Conservation (phyloP, 1,284 basidiomycete species). For the Erythrobasidium hasegawianum region DNA sequence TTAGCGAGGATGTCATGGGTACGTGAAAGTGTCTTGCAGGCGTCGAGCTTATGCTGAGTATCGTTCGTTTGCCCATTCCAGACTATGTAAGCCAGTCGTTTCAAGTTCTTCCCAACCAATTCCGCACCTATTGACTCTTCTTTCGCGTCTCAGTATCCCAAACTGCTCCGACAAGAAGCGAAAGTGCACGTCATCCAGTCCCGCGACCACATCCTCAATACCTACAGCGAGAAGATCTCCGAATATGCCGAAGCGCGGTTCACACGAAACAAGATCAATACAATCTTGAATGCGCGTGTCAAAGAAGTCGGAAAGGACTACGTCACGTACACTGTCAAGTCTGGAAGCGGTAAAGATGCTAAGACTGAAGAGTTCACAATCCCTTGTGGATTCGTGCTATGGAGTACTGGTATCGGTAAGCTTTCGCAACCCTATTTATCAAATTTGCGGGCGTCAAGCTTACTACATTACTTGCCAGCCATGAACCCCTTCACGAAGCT, state of each 20-base stretch:
- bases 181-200: constrained; percentile 91
- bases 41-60: too few relatives aligned
- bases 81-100: constrained; percentile 30
- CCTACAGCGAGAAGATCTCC: constrained; percentile 91
- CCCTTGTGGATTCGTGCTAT: constrained; percentile 86
- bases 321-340: constrained; percentile 71
- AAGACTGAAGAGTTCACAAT: constrained; percentile 61
- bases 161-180: constrained; percentile 80
- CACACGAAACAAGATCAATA: constrained; percentile 71
- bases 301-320: constrained; percentile 65
- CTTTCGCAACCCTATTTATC: too few relatives aligned
- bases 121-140: too few relatives aligned
- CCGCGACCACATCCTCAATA: constrained; percentile 88
- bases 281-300: constrained; percentile 77
- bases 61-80: too few relatives aligned
- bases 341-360: constrained; percentile 56
- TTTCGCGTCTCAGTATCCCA: constrained; percentile 76
- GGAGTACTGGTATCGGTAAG: constrained; percentile 90
- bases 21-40: too few relatives aligned
- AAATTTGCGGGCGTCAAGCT: too few relatives aligned
- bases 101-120: too few relatives aligned
- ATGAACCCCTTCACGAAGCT: constrained; percentile 93
- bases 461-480: too few relatives aligned
- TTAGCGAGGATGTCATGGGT: constrained; percentile 84
- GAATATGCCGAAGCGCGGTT: constrained; percentile 92